These are phyloP conservation scores for Pseudogymnoascus pannorum DNA, from an alignment of 2,329 filamentous ascomycete genomes.

Conservation along the genomic window DNA sequence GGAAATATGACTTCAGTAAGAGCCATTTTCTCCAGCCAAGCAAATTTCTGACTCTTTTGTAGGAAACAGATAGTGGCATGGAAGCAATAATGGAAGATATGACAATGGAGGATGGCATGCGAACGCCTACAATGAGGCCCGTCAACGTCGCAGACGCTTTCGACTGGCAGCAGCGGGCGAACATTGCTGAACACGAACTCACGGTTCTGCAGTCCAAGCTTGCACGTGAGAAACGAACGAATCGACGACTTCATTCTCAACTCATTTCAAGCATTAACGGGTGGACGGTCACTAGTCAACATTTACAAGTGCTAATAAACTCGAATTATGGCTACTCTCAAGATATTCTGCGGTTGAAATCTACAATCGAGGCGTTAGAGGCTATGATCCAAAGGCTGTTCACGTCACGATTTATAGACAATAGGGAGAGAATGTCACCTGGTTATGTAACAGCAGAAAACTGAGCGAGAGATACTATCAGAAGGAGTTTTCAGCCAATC, in stretches of 20 bases:
- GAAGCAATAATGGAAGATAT: not conserved
- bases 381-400: conserved; percentile 16
- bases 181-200: conserved; percentile 13
- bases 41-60: not conserved
- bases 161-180: conserved; percentile 14
- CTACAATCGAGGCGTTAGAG: conserved; percentile 16
- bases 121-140: conserved; percentile 13
- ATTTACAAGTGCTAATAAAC: not conserved
- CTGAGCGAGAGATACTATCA: not conserved
- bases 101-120: conserved; percentile 9
- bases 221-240: conserved; percentile 14
- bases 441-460: not conserved
- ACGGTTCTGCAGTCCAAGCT: conserved; percentile 12
- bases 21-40: not conserved
- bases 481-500: not conserved
- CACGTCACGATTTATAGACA: not conserved
- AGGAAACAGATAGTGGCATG: not conserved
- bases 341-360: conserved; percentile 12
- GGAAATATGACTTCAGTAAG: not conserved
- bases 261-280: conserved; percentile 13
- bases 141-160: conserved; percentile 15
- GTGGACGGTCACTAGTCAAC: conserved; percentile 8
- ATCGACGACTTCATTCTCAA: conserved; percentile 11
- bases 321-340: not conserved
- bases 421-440: not conserved